Conservation (phyloP, 805 yeast species). For the Limtongia smithiae region DNA sequence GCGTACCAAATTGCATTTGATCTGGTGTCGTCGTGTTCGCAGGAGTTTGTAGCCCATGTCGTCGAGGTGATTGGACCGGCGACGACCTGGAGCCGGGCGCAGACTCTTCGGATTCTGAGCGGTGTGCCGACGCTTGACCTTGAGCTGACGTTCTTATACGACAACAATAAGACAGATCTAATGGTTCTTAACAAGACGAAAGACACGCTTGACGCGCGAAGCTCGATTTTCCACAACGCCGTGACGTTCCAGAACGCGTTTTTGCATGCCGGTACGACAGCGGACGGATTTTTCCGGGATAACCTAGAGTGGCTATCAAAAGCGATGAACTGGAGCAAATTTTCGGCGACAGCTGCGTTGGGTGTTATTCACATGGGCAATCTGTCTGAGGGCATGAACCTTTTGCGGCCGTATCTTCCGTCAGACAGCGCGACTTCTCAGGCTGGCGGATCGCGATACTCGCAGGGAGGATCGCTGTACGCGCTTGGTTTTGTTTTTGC, state of each 20-base stretch:
- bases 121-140: conserved; percentile 94
- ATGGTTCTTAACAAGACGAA: conserved; percentile 78
- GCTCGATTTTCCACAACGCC: conserved; percentile 92
- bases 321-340: conserved; percentile 98
- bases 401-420: conserved; percentile 88
- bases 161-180: conserved; percentile 83
- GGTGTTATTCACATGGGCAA: conserved; percentile 97
- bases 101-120: conserved; percentile 66
- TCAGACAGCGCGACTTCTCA: conserved; percentile 49
- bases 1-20: conserved; percentile 96
- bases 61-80: conserved; percentile 39
- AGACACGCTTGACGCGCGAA: conserved; percentile 79
- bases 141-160: conserved; percentile 79
- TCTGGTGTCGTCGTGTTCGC: conserved; percentile 85
- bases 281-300: conserved; percentile 83
- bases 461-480: conserved; percentile 92
- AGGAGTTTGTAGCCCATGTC: conserved; percentile 66
- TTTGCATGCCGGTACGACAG: conserved; percentile 94
- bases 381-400: conserved; percentile 80
- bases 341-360: conserved; percentile 94
- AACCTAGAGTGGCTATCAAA: conserved; percentile 94
- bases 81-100: conserved; percentile 28
- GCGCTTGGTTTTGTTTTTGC: conserved; percentile 93
- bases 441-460: conserved; percentile 45
- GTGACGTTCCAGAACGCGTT: conserved; percentile 92